Conservation (phyloP, 495 filamentous ascomycete genomes). For the Neurospora tetraspora region DNA sequence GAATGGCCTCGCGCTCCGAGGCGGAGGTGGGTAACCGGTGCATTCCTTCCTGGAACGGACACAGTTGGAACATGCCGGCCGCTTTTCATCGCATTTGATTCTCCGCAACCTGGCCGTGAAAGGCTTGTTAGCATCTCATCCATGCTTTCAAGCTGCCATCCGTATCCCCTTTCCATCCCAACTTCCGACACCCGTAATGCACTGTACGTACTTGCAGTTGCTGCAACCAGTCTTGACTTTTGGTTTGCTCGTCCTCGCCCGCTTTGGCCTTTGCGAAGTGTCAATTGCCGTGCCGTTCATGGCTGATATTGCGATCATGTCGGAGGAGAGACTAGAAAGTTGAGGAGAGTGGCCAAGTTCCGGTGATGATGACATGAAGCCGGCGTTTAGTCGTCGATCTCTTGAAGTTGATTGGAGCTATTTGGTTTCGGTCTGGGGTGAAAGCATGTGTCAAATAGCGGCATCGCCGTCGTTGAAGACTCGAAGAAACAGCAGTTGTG, state of each 20-base stretch:
- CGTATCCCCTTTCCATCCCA: not conserved
- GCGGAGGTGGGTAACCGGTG: slow-evolving; percentile 42
- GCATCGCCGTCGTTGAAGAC: not conserved
- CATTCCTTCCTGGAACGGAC: slow-evolving; percentile 39
- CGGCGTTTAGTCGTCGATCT: not conserved
- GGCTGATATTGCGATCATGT: not conserved
- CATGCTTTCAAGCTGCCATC: not conserved
- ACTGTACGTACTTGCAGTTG: slow-evolving; percentile 44
- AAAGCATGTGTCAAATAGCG: not conserved
- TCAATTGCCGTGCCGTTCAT: slow-evolving; percentile 4
- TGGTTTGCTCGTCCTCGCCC: slow-evolving; percentile 35
- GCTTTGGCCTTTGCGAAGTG: slow-evolving; percentile 18
- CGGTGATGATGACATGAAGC: not conserved
- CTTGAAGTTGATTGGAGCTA: not conserved
- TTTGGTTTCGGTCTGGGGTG: not conserved
- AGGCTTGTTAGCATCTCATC: not conserved
- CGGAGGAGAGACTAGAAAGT: not conserved
- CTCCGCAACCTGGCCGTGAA: slow-evolving; percentile 39
- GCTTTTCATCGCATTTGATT: slow-evolving; percentile 60
- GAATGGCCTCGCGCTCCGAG: slow-evolving; percentile 28
- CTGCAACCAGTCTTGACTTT: slow-evolving; percentile 47
- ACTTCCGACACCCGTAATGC: not conserved
- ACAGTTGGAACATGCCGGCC: slow-evolving; percentile 49
- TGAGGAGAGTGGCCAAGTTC: not conserved
- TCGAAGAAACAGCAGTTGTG: not conserved